phyloP scores from a whole-genome alignment of 2,329 filamentous ascomycete species.

The Penicillium sp. region DNA sequence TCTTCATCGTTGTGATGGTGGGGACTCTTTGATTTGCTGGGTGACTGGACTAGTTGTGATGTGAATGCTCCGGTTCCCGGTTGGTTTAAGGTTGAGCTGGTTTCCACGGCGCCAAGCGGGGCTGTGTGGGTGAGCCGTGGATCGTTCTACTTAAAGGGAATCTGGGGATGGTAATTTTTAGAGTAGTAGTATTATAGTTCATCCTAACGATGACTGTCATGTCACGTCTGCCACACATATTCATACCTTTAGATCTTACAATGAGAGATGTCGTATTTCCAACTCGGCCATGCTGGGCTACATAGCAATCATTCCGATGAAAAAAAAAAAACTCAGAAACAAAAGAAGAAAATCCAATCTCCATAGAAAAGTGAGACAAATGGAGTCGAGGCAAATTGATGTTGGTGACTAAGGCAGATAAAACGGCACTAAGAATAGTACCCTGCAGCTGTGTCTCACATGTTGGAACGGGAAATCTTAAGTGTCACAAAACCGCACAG shows the following conservation, averaged over 20 bases:
- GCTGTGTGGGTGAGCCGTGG: constrained; percentile 15
- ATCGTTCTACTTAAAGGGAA: not conserved
- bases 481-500: not conserved
- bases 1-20: not conserved
- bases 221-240: not conserved
- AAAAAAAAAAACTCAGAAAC: not conserved
- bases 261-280: not conserved
- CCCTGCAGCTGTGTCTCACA: constrained; percentile 20
- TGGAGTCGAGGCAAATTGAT: no score
- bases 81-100: constrained; percentile 4
- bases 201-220: not conserved
- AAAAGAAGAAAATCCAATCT: not conserved
- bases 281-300: not conserved
- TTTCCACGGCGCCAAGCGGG: constrained; percentile 19
- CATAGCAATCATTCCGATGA: not conserved
- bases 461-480: not conserved
- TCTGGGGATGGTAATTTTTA: not conserved
- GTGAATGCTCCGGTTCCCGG: not conserved
- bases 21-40: not conserved
- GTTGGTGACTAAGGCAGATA: not conserved
- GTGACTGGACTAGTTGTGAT: not conserved
- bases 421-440: constrained; percentile 14
- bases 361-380: not conserved
- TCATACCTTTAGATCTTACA: not conserved
- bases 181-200: not conserved